Percentiles rank a stretch among this genome's conserved stretches.
Conservation (phyloP, 441 rosid species). For the Brassica hybrid region DNA sequence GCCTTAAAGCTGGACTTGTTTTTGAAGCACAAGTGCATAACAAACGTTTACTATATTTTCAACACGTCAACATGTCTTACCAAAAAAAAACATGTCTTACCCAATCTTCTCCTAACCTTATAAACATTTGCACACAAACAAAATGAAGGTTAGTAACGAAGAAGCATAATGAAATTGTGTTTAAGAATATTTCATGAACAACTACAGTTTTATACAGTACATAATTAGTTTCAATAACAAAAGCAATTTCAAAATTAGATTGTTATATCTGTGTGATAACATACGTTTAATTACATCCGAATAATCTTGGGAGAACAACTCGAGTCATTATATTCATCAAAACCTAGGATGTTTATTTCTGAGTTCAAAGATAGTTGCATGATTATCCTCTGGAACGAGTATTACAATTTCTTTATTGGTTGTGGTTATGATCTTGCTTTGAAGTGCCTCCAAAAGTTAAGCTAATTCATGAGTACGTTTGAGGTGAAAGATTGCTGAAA, state of each 20-base stretch:
- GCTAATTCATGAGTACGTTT: slow-evolving; percentile 32
- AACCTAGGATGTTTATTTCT: background rate
- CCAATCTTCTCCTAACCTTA: background rate
- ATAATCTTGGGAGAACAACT: background rate
- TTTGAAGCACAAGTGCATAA: slow-evolving; percentile 11
- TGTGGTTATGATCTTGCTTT: slow-evolving; percentile 29
- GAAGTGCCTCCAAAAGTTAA: slow-evolving; percentile 27
- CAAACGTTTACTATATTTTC: slow-evolving; percentile 10
- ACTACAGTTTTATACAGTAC: background rate
- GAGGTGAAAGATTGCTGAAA: slow-evolving; percentile 26
- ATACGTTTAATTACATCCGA: background rate
- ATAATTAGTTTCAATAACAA: background rate
- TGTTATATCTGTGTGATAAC: background rate
- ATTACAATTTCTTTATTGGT: background rate
- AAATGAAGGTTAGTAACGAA: background rate
- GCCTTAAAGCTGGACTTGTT: background rate
- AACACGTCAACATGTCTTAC: background rate
- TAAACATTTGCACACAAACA: background rate
- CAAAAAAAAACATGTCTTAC: background rate
- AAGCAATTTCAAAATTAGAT: background rate
- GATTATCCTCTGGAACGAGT: background rate
- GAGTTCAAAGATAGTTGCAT: slow-evolving; percentile 3
- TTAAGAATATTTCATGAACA: background rate
- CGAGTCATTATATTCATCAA: background rate
- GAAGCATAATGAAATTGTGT: background rate